These are phyloP conservation scores for Marchantia paleacea DNA, from an alignment of 225 moss, liverwort and hornwort species.

Conservation along the genomic window DNA sequence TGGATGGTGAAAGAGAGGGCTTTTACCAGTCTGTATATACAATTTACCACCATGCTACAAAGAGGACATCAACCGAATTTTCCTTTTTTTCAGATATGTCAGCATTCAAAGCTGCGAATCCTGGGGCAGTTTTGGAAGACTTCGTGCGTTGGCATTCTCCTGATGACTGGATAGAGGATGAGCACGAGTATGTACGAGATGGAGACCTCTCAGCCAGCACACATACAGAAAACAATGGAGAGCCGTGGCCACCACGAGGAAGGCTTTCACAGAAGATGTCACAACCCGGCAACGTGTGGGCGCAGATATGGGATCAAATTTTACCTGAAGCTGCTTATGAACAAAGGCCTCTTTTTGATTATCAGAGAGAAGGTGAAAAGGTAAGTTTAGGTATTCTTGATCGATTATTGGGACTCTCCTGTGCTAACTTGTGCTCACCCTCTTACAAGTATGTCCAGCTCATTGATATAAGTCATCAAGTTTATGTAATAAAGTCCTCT, in stretches of 20 bases:
- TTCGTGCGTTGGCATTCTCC: constrained; percentile 64
- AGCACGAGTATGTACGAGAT: constrained; percentile 27
- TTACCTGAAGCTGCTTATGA: constrained; percentile 43
- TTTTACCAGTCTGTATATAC: too few relatives aligned
- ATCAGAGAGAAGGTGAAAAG: constrained; percentile 84
- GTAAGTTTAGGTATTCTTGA: too few relatives aligned
- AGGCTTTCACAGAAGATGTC: constrained; percentile 67
- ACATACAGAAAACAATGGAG: constrained; percentile 12
- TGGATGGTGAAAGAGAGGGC: neutral
- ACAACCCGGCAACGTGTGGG: constrained; percentile 69
- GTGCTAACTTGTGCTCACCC: too few relatives aligned
- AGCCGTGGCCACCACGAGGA: constrained; percentile 47
- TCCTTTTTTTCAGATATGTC: constrained; percentile 55
- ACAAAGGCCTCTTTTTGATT: constrained; percentile 65
- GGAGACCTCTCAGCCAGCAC: constrained; percentile 44
- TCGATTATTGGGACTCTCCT: too few relatives aligned
- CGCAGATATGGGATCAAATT: constrained; percentile 58
- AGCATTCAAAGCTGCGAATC: constrained; percentile 72
- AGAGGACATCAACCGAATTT: neutral
- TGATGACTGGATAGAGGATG: constrained; percentile 45
- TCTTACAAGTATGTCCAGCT: too few relatives aligned
- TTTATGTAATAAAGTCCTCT: too few relatives aligned
- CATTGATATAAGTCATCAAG: too few relatives aligned
- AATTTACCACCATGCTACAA: neutral
- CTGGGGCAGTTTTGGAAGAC: constrained; percentile 68